Evolutionary conservation across 140 eudicot genomes (phyloP).

Genomic region (Flaveria floridana): DNA sequence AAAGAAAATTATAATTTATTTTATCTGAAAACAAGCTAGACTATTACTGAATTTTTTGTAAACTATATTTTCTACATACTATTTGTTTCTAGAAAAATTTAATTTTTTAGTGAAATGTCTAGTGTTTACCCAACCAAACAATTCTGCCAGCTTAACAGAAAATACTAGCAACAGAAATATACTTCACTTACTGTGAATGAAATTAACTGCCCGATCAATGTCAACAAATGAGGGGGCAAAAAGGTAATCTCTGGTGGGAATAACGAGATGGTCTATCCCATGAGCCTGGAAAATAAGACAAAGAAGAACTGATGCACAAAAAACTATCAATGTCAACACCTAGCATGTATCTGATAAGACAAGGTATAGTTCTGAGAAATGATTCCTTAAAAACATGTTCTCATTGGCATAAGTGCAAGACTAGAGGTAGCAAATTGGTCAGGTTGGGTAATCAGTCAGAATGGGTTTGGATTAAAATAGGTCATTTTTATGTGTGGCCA

Average conservation of each 20-base stretch:
- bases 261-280: constrained; percentile 76
- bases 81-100: neutral
- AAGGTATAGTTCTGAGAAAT: neutral
- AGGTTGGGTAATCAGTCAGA: neutral
- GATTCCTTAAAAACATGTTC: neutral
- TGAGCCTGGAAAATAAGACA: constrained; percentile 54
- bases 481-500: neutral
- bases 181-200: constrained; percentile 65
- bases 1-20: neutral
- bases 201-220: constrained; percentile 71
- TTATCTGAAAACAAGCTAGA: neutral
- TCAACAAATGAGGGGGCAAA: constrained; percentile 85
- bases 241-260: constrained; percentile 86
- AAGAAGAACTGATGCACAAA: neutral
- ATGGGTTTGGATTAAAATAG: neutral
- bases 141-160: constrained; percentile 4
- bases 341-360: neutral
- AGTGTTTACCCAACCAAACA: neutral
- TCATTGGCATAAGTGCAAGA: neutral
- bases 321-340: neutral
- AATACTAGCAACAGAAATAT: neutral
- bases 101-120: neutral
- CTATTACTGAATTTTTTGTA: neutral
- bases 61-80: neutral
- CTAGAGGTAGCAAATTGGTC: neutral